Percentiles rank a stretch among this genome's conserved stretches.
phyloP scores from a whole-genome alignment of 2,329 filamentous ascomycete genomes.

The Botrytis porri region DNA sequence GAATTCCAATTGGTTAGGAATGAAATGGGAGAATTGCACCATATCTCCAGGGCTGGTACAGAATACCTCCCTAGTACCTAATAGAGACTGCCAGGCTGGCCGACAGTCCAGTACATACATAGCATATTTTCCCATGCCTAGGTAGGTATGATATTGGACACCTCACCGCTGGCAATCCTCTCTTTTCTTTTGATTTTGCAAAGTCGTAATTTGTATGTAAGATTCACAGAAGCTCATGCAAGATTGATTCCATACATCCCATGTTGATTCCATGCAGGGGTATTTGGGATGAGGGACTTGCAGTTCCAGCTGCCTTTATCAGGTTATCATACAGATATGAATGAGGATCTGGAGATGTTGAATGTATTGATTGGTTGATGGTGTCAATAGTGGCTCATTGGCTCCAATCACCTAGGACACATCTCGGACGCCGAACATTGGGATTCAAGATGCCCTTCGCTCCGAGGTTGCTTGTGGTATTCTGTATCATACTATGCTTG shows the following conservation, averaged over 20 bases:
- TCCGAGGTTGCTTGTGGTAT: not conserved
- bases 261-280: not conserved
- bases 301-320: not conserved
- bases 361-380: not conserved
- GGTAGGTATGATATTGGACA: not conserved
- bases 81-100: not conserved
- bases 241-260: not conserved
- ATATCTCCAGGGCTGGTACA: not conserved
- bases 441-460: not conserved
- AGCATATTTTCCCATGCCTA: not conserved
- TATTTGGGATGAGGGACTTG: no score
- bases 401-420: not conserved
- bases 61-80: not conserved
- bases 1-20: not conserved
- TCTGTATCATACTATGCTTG: not conserved
- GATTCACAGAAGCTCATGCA: not conserved
- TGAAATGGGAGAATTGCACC: slow-evolving; percentile 7
- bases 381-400: not conserved
- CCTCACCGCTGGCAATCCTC: not conserved
- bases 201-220: not conserved
- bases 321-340: not conserved
- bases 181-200: not conserved
- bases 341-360: not conserved
- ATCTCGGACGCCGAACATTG: not conserved
- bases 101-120: not conserved